Evolutionary conservation across 306 rosid species (phyloP), one percentile per base, ranked within the genome.

Genomic region (Pyrus communis): DNA sequence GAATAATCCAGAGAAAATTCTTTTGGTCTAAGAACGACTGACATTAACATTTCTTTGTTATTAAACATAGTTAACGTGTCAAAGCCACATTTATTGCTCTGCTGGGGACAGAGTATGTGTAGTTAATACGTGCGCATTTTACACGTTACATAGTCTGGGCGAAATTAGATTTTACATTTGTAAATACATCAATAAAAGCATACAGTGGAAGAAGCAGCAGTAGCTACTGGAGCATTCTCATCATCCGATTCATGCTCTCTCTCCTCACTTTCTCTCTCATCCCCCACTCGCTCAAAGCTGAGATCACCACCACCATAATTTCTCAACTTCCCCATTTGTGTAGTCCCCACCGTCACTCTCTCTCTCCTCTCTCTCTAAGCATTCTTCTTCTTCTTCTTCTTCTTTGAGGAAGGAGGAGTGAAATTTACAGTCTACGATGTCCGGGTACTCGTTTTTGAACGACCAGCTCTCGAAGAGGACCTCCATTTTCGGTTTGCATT

Each of bases 401-500:
- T 60, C 17, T 14, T n/a, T 66, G 70, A 66, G 42, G 46, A 35
- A 65, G 70, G 23, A 31, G 51, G 40, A 30, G 21, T 63, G 68
- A 31, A 63, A 46, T 28, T 28, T 38, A 23, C 60, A 40, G 27
- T 22, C 8, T 51, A 69, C 67, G 72, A 88, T 88, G 92, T 78
- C 92, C 6, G 74, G 73, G 28, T 88, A 84, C 72, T 64, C 84
- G 8, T 88, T 86, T 30, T 70, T 88, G 66, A 88, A 88, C 81
- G 87, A 88, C 62, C 87, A 82, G 87, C 92, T 88, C 51, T 86
- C 92, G 7, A 83, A 75, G 74, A 70, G 77, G 22, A 88, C 90
- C 82, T 86, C 88, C 42, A 84, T 88, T 55, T 86, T 88, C 40
- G 90, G 92, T 35, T 76, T 88, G 17, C 85, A 82, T 7, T 81